These are phyloP conservation scores for Mycena kentingensis DNA, from an alignment of 768 basidiomycete genomes.

Conservation along the genomic window DNA sequence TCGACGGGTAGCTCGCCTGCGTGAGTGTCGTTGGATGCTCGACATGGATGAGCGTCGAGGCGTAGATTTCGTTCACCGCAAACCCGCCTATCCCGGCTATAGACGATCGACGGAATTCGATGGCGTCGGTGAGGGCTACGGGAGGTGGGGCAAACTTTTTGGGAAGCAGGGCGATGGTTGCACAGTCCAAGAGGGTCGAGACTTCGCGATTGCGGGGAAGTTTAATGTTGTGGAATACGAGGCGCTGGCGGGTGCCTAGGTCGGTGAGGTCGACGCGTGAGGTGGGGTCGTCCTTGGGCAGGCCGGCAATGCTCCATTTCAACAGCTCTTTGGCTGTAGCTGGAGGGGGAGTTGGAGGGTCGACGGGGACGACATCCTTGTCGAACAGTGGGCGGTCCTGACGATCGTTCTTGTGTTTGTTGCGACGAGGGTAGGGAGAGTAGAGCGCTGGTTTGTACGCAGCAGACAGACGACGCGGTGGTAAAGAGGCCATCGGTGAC, in stretches of 20 bases:
- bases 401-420: constrained; percentile 9
- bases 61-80: constrained; percentile 9
- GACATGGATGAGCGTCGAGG: constrained; percentile 13
- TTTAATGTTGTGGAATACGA: constrained; percentile 18
- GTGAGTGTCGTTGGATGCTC: constrained; percentile 12
- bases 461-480: no score
- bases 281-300: constrained; percentile 11
- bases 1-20: neutral
- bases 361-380: neutral
- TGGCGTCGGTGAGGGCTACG: constrained; percentile 7
- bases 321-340: constrained; percentile 11
- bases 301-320: constrained; percentile 8
- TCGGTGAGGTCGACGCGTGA: constrained; percentile 6
- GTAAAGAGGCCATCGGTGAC: no score
- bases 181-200: constrained; percentile 16
- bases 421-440: constrained; percentile 18
- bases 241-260: constrained; percentile 12
- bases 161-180: constrained; percentile 10
- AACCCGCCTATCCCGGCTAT: constrained; percentile 9
- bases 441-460: neutral
- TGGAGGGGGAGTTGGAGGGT: neutral
- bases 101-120: constrained; percentile 12
- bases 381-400: constrained; percentile 15
- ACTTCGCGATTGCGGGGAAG: constrained; percentile 13
- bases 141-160: constrained; percentile 7